phyloP scores from a whole-genome alignment of 2,329 filamentous ascomycete species.

The Pestalotiopsis sp. region DNA sequence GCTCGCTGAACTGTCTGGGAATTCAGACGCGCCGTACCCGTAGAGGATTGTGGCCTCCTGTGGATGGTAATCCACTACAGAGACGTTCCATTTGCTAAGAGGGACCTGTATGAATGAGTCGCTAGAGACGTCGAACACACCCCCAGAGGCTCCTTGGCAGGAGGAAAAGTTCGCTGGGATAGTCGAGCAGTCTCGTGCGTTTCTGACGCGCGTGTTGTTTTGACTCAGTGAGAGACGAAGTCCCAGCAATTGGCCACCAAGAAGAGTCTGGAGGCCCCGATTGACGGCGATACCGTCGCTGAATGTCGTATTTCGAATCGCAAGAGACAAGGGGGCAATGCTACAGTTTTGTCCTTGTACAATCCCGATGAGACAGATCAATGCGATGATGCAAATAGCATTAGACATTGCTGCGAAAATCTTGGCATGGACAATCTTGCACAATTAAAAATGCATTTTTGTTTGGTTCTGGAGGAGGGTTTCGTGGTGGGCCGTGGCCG shows the following conservation, averaged over 20 bases:
- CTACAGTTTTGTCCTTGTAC: conserved; percentile 2
- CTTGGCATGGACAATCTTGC: background rate
- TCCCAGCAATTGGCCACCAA: conserved; percentile 9
- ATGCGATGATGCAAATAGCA: background rate
- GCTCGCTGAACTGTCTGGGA: conserved; percentile 18
- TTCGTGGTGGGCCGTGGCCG: background rate
- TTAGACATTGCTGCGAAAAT: background rate
- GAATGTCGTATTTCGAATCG: conserved; percentile 11
- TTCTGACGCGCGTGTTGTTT: conserved; percentile 12
- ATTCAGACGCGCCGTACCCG: conserved; percentile 8
- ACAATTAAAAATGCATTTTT: background rate
- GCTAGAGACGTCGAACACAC: conserved; percentile 1
- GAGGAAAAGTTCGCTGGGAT: conserved; percentile 2
- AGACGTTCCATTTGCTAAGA: conserved; percentile 9
- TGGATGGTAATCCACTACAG: conserved; percentile 1
- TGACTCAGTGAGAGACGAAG: conserved; percentile 10
- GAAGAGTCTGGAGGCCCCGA: conserved; percentile 4
- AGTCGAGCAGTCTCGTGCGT: conserved; percentile 5
- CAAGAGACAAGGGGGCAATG: background rate
- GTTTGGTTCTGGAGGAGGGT: background rate
- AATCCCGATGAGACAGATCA: background rate
- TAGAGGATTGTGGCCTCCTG: conserved; percentile 7
- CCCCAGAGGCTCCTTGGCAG: conserved; percentile 10
- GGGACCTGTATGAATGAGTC: conserved; percentile 3
- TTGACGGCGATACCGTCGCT: conserved; percentile 11